Evolutionary conservation across 2,329 filamentous ascomycete genomes (phyloP).

Genomic region (Parastagonospora avenae): DNA sequence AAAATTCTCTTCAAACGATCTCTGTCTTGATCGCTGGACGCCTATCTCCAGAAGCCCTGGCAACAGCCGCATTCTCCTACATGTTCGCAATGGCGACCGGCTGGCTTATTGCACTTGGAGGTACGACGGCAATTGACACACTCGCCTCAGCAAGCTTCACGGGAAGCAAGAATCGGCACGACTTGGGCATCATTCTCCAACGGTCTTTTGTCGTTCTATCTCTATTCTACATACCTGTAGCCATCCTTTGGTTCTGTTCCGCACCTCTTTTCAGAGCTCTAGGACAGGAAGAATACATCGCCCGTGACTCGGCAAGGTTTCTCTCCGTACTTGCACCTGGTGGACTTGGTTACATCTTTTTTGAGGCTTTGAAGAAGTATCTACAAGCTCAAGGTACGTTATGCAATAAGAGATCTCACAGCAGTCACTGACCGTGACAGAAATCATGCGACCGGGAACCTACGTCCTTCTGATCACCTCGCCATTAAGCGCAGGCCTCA

Average conservation of each 20-base stretch:
- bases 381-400: slow-evolving; percentile 61
- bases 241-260: slow-evolving; percentile 74
- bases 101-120: slow-evolving; percentile 84
- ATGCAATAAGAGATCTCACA: accelerated
- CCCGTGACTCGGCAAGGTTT: slow-evolving; percentile 73
- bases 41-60: slow-evolving; percentile 77
- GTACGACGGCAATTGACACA: slow-evolving; percentile 85
- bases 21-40: slow-evolving; percentile 83
- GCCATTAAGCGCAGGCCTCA: slow-evolving; percentile 62
- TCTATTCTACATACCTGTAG: slow-evolving; percentile 73
- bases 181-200: slow-evolving; percentile 79
- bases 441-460: slow-evolving; percentile 68
- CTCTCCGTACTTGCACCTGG: slow-evolving; percentile 76
- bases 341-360: slow-evolving; percentile 85
- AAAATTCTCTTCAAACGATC: slow-evolving; percentile 82
- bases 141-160: slow-evolving; percentile 83
- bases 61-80: slow-evolving; percentile 84
- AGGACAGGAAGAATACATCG: slow-evolving; percentile 79
- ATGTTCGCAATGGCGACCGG: slow-evolving; percentile 93
- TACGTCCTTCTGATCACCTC: slow-evolving; percentile 67
- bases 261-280: slow-evolving; percentile 75
- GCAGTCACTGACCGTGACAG: slow-evolving; percentile 39
- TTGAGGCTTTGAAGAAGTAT: slow-evolving; percentile 74
- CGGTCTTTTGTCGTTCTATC: slow-evolving; percentile 74
- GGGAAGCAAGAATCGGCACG: slow-evolving; percentile 76